Evolutionary conservation across 1,284 basidiomycete species (phyloP).

Genomic region (Apiotrichum sp.): DNA sequence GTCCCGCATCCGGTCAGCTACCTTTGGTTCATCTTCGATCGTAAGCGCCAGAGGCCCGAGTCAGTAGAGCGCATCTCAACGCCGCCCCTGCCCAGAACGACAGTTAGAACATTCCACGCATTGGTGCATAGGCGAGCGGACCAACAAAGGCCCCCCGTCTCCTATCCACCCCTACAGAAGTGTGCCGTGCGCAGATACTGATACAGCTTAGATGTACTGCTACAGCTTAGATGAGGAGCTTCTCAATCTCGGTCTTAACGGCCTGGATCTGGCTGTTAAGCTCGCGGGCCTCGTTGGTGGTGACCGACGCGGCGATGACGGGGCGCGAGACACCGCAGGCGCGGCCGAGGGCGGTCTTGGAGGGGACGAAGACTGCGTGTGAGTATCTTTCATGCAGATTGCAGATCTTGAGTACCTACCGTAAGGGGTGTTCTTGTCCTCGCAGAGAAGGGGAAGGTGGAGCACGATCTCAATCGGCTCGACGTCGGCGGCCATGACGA

Average conservation of each 20-base stretch:
- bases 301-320: slow-evolving; percentile 91
- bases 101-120: neutral
- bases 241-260: slow-evolving; percentile 84
- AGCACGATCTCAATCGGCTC: slow-evolving; percentile 77
- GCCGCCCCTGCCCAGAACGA: neutral
- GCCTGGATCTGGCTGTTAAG: slow-evolving; percentile 83
- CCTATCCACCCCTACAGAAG: neutral
- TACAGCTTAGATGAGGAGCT: slow-evolving; percentile 60
- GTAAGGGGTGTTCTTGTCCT: slow-evolving; percentile 99
- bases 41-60: slow-evolving; percentile 4
- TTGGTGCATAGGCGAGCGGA: slow-evolving; percentile 6
- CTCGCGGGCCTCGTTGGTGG: slow-evolving; percentile 92
- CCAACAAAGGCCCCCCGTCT: slow-evolving; percentile 10
- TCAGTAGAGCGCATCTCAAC: slow-evolving; percentile 3
- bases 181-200: neutral
- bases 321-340: slow-evolving; percentile 94
- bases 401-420: too few species aligned
- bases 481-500: slow-evolving; percentile 94
- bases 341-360: slow-evolving; percentile 62
- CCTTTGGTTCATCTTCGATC: too few species aligned
- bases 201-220: slow-evolving; percentile 51
- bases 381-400: too few species aligned
- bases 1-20: too few species aligned
- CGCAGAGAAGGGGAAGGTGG: slow-evolving; percentile 93
- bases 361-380: slow-evolving; percentile 48